Evolutionary conservation across 2,329 filamentous ascomycete genomes (phyloP).

Genomic region (Clonostachys byssicola): DNA sequence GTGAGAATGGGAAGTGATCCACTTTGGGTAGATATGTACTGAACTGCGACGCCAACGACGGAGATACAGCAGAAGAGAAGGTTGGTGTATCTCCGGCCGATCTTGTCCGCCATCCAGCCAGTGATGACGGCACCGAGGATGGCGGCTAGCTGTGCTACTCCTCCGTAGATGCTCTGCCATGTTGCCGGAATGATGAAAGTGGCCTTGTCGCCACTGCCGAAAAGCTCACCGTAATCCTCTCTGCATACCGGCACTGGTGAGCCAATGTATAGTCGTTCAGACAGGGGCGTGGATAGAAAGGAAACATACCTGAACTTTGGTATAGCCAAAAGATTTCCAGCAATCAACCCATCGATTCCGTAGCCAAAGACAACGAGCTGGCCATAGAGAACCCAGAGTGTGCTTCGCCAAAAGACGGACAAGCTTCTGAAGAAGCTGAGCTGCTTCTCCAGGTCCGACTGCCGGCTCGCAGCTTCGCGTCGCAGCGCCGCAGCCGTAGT

Average conservation of each 20-base stretch:
- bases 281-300: background rate
- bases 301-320: background rate
- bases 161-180: background rate
- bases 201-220: background rate
- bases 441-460: background rate
- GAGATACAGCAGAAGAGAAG: background rate
- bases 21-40: background rate
- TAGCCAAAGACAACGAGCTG: background rate
- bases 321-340: background rate
- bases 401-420: background rate
- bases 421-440: background rate
- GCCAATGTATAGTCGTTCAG: too few relatives aligned
- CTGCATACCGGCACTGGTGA: background rate
- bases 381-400: background rate
- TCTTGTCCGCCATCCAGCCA: background rate
- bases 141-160: background rate
- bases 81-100: background rate
- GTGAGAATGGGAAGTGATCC: background rate
- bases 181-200: background rate
- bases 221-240: background rate
- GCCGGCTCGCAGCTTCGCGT: background rate
- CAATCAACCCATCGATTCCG: background rate
- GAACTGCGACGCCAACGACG: background rate
- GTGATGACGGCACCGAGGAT: background rate
- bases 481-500: background rate